Evolutionary conservation across 2,329 filamentous ascomycete species (phyloP).

Genomic region (Rutstroemia sydowiana): DNA sequence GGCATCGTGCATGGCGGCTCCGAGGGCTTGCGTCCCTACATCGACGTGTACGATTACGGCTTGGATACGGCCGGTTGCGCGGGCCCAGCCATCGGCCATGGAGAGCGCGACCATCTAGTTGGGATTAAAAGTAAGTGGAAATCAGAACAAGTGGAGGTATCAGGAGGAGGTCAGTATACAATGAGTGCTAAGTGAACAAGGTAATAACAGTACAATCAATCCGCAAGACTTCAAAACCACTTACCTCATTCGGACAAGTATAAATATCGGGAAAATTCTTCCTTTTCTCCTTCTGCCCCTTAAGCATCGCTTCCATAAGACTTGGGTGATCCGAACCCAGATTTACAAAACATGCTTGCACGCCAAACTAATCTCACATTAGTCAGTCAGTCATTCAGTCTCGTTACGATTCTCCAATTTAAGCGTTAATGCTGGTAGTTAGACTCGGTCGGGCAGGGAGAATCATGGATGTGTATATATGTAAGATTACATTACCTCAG

Average conservation of each 20-base stretch:
- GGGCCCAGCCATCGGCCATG: slow-evolving; percentile 65
- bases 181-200: neutral
- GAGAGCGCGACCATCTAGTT: slow-evolving; percentile 59
- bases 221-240: too few relatives aligned
- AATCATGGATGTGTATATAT: slow-evolving; percentile 30
- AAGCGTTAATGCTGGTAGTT: neutral
- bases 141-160: too few relatives aligned
- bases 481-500: slow-evolving; percentile 20
- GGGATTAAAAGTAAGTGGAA: neutral
- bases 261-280: slow-evolving; percentile 56
- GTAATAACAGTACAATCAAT: neutral
- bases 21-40: slow-evolving; percentile 64
- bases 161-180: too few relatives aligned
- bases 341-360: slow-evolving; percentile 36
- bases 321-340: slow-evolving; percentile 55
- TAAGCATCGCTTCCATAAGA: slow-evolving; percentile 64
- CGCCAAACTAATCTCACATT: neutral
- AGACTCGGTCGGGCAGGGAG: neutral
- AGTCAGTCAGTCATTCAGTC: too few relatives aligned
- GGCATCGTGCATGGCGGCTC: slow-evolving; percentile 43
- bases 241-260: slow-evolving; percentile 57
- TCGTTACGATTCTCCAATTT: too few relatives aligned
- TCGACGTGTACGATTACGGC: slow-evolving; percentile 64
- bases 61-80: slow-evolving; percentile 55
- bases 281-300: slow-evolving; percentile 54